phyloP scores from a whole-genome alignment of 805 yeast genomes.

The Pichia paraexigua region DNA sequence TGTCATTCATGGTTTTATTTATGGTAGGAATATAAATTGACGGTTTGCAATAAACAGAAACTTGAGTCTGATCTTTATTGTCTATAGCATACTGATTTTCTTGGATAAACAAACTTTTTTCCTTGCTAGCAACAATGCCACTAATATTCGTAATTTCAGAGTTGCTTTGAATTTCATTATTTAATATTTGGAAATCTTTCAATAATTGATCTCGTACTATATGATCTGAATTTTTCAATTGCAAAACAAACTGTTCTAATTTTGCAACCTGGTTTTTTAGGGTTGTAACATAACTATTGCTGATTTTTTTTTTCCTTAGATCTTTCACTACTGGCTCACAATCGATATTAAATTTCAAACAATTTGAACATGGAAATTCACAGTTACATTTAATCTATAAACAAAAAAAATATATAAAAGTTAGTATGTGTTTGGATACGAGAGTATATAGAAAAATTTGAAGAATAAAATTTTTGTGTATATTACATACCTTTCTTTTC shows the following conservation, averaged over 20 bases:
- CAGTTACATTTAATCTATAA: conserved; percentile 2
- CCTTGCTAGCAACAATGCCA: background rate
- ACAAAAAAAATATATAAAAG: background rate
- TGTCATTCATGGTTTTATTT: background rate
- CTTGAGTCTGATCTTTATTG: background rate
- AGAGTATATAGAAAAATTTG: no score
- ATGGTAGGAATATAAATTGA: conserved; percentile 1
- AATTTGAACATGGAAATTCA: conserved; percentile 6
- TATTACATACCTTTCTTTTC: conserved; percentile 2
- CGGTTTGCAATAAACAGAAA: conserved; percentile 1
- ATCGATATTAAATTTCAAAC: background rate
- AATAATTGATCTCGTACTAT: background rate
- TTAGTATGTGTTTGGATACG: no score
- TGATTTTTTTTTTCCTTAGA: conserved; percentile 1
- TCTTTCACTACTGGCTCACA: conserved; percentile 4
- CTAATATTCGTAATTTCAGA: background rate
- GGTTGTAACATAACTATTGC: background rate
- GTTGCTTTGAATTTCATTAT: background rate
- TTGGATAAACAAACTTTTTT: background rate
- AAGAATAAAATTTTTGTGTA: background rate
- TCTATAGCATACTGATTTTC: background rate
- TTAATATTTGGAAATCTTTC: background rate
- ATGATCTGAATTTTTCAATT: background rate
- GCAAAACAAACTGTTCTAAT: background rate
- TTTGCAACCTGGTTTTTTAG: background rate